Evolutionary conservation across 495 filamentous ascomycete genomes (phyloP).

Genomic region (Xylaria flabelliformis): DNA sequence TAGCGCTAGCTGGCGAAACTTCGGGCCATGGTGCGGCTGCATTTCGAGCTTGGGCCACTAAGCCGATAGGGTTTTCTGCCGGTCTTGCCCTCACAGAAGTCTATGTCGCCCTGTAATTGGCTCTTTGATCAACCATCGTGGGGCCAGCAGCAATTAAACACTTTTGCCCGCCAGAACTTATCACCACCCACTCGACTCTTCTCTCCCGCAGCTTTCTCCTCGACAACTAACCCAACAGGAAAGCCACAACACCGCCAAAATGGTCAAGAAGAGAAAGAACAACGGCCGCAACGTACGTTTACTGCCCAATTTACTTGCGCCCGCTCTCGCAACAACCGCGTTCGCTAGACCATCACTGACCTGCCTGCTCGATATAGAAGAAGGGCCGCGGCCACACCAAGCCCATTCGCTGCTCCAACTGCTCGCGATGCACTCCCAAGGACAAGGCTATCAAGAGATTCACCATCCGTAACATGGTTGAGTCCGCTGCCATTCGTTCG

Average conservation of each 20-base stretch:
- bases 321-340: slow-evolving; percentile 37
- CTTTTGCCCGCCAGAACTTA: slow-evolving; percentile 20
- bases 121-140: neutral
- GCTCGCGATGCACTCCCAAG: slow-evolving; percentile 99
- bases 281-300: slow-evolving; percentile 67
- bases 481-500: slow-evolving; percentile 99
- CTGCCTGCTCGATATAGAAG: slow-evolving; percentile 59
- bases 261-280: slow-evolving; percentile 99
- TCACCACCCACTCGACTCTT: slow-evolving; percentile 17
- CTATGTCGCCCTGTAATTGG: slow-evolving; percentile 21
- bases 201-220: slow-evolving; percentile 32
- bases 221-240: slow-evolving; percentile 42
- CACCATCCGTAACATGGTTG: slow-evolving; percentile 99
- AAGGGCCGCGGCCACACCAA: slow-evolving; percentile 99
- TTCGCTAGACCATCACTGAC: slow-evolving; percentile 80
- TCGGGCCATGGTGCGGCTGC: slow-evolving; percentile 6
- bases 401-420: slow-evolving; percentile 99
- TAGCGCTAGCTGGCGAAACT: slow-evolving; percentile 24
- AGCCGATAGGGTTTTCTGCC: slow-evolving; percentile 21
- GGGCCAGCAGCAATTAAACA: slow-evolving; percentile 16
- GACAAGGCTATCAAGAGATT: slow-evolving; percentile 99
- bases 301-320: slow-evolving; percentile 16
- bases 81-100: slow-evolving; percentile 22
- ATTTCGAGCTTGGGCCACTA: slow-evolving; percentile 14
- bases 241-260: slow-evolving; percentile 69